Evolutionary conservation across 148 eudicot species (phyloP), one percentile per base, ranked within the genome.

Genomic region (Chenopodium formosanum): DNA sequence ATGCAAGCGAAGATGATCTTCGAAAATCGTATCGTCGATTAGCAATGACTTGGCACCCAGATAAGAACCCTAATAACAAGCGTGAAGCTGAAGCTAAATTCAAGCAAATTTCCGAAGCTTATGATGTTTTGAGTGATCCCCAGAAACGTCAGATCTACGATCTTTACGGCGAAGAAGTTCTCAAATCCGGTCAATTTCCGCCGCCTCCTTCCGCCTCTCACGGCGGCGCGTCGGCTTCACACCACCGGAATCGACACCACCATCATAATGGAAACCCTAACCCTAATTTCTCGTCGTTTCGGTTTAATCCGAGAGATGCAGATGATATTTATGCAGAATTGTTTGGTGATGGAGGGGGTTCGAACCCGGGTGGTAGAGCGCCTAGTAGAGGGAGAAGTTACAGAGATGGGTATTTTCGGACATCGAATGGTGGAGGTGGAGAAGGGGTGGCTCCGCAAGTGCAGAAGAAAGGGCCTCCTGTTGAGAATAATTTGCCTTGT

Each of bases 111-210:
- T 94, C 98, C 44, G 98, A 94, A 68, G 98, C 98, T 62, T 94
- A 94, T 82, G 97, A 94, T 70, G 98, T 94, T 47, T 79, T 94
- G 8, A 85, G 87, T 87, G 97, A 94, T 70, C 98, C 95, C 2
- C 88, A 86, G 44, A 94, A 94, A 87, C 97, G 98, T 52, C 97
- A 93, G 89, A 91, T 93, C 95, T 94, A 94, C 84, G 98, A 94
- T 82, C 87, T 87, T 29, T 94, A 93, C 79, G 98, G 98, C 34
- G 97, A 94, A 76, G 98, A 94, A 56, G 97, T 91, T 0, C 85
- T 93, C 40, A 94, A 94, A 66, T 90, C 97, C 19, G 94, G 95
- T 9, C 92, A 90, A 69, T 89, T 88, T 19, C 97, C 94, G 0
- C 91, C 93, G 2, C 93, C 91, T 6, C 94, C 93, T 6, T 85